A percentile compares a stretch with the other conserved stretches of the same genome.
These are phyloP conservation scores for Wickerhamomyces queroliae DNA, from an alignment of 805 yeast genomes.

Conservation along the genomic window DNA sequence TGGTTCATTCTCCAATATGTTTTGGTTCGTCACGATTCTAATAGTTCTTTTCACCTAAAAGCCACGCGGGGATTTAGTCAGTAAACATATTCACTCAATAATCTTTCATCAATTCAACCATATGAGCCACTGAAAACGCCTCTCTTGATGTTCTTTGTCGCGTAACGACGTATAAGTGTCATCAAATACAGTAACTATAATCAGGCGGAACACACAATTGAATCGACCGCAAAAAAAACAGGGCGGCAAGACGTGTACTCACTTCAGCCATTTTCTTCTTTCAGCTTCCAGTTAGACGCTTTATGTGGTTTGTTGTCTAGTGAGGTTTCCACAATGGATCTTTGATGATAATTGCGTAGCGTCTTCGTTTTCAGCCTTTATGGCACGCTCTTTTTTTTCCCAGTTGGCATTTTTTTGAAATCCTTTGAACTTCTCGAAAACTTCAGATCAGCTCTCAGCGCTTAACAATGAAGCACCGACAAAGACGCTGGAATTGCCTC, in stretches of 20 bases:
- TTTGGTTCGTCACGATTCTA: slow-evolving; percentile 82
- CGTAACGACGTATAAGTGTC: too few species aligned
- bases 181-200: too few species aligned
- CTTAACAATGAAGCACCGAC: too few species aligned
- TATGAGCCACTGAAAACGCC: background rate
- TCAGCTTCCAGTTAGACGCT: background rate
- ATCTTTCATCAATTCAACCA: background rate
- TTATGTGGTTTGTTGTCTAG: background rate
- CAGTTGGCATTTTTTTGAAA: background rate
- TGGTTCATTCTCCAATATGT: slow-evolving; percentile 71
- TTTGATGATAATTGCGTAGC: too few species aligned
- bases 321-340: background rate
- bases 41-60: slow-evolving; percentile 69
- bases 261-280: background rate
- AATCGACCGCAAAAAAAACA: background rate
- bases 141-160: too few species aligned
- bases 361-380: too few species aligned
- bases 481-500: too few species aligned
- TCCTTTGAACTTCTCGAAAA: background rate
- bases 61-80: background rate
- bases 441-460: too few species aligned
- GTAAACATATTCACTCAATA: background rate
- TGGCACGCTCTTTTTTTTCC: background rate
- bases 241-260: background rate
- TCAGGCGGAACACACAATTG: too few species aligned